Evolutionary conservation across 2,329 filamentous ascomycete genomes (phyloP).

Genomic region (Cladorrhinum sp.): DNA sequence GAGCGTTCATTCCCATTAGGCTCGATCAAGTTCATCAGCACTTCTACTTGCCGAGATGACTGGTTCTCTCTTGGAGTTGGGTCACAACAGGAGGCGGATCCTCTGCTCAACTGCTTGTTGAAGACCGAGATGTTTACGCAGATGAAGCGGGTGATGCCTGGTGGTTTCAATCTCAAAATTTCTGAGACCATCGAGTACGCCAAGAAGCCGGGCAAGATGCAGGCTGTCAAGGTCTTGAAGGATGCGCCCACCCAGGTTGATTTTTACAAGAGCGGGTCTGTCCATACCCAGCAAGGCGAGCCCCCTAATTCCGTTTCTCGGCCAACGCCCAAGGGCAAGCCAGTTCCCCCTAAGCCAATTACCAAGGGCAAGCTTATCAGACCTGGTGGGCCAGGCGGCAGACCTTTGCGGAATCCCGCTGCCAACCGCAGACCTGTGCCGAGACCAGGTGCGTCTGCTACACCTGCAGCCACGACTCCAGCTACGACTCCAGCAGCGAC

Average conservation of each 20-base stretch:
- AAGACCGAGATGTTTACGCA: conserved; percentile 98
- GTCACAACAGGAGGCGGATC: conserved; percentile 88
- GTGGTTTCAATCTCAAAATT: conserved; percentile 78
- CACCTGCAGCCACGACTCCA: conserved; percentile 20
- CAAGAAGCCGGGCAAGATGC: conserved; percentile 94
- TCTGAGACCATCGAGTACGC: conserved; percentile 87
- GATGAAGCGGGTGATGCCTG: conserved; percentile 74
- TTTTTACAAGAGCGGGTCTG: conserved; percentile 87
- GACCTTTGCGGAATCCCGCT: conserved; percentile 66
- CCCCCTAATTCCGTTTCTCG: conserved; percentile 76
- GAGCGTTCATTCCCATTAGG: conserved; percentile 82
- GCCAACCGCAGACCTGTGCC: conserved; percentile 45
- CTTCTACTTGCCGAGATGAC: conserved; percentile 82
- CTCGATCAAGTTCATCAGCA: conserved; percentile 81
- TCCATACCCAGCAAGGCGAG: conserved; percentile 85
- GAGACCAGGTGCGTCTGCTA: conserved; percentile 36
- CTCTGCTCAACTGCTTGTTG: conserved; percentile 87
- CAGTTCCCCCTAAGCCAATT: conserved; percentile 82
- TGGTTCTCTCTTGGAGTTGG: conserved; percentile 93
- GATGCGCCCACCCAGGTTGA: conserved; percentile 76
- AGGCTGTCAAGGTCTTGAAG: conserved; percentile 84
- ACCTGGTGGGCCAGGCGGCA: conserved; percentile 80
- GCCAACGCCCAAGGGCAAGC: conserved; percentile 83
- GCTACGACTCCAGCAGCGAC: conserved; percentile 26
- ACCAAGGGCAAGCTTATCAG: conserved; percentile 90